phyloP scores from a whole-genome alignment of 176 grass and related monocot species.

The Elaeis guineensis region DNA sequence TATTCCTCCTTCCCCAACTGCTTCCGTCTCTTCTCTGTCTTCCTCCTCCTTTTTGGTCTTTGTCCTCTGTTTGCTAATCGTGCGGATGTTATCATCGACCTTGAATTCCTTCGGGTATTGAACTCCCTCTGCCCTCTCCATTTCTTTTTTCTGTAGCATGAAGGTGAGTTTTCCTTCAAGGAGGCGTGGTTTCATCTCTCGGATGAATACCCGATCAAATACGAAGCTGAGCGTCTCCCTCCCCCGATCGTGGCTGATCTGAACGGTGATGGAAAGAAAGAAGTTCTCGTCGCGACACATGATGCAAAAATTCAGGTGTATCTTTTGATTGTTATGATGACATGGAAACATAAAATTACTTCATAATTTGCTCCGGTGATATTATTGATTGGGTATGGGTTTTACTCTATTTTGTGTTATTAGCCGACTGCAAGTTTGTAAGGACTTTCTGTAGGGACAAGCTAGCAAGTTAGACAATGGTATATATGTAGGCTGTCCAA shows the following conservation, averaged over 20 bases:
- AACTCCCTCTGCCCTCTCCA: too few relatives aligned
- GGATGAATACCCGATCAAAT: constrained; percentile 81
- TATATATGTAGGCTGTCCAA: too few relatives aligned
- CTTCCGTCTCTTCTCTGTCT: not conserved
- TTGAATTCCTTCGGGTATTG: too few relatives aligned
- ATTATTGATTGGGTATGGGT: too few relatives aligned
- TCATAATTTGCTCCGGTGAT: too few relatives aligned
- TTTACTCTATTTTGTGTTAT: too few relatives aligned
- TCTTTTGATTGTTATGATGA: too few relatives aligned
- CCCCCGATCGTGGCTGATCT: constrained; percentile 81
- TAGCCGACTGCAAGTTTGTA: too few relatives aligned
- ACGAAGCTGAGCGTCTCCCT: constrained; percentile 77
- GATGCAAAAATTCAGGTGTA: constrained; percentile 83
- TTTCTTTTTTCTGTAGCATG: constrained; percentile 29
- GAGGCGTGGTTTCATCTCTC: constrained; percentile 91
- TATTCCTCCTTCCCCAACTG: not conserved
- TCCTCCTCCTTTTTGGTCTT: too few relatives aligned
- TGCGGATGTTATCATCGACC: not conserved
- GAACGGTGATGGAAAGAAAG: constrained; percentile 73
- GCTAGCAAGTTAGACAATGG: too few relatives aligned
- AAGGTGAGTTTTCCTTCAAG: constrained; percentile 80
- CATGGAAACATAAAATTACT: too few relatives aligned
- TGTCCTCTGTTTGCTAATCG: not conserved
- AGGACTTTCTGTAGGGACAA: too few relatives aligned
- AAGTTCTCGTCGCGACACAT: constrained; percentile 85